Base-by-base conservation (phyloP, 2,329 filamentous ascomycete species). In the Sphaerostilbella broomeana region DNA sequence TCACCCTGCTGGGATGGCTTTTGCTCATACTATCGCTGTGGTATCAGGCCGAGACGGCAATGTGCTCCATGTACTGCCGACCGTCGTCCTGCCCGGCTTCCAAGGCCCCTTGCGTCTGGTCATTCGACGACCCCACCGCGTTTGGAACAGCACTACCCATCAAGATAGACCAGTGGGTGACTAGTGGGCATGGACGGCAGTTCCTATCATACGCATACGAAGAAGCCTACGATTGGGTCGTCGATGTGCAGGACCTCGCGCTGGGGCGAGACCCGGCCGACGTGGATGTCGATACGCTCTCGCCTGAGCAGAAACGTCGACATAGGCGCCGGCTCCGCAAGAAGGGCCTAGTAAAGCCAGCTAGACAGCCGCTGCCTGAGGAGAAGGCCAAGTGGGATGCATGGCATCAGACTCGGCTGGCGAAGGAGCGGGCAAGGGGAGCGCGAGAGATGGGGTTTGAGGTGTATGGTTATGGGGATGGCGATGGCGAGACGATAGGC, bases 131-230 rank as follows among this genome's bases (percentile, higher is more conserved):
- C 52, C 77, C 77, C 0, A 68, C 69, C 1, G 68, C 69, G 18
- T 81, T 77, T 56, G 77, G 76, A n/a, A 65, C 63, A 26, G 73
- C 75, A 1, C 64, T 81, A 31, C 77, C 77, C 3, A 69, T 77
- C 41, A 81, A 80, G 60, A 51, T 81, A 10, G 77, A 81, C 52
- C 68, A 80, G 49, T 81, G 76, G 76, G 53, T 64, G 7, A 74
- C 72, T 0, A 69, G 72, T 12, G 75, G 75, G 1, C 59, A 57
- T 22, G 72, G 71, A 5, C 69, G 72, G 25, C 50, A 47, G 2
- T 29, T 67, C 4, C 55, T 59, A 11, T 54, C 54, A n/a, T 53
- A 57, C 29, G 47, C 63, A 2, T 49, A 53, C 4, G 68, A 75
- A 35, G 66, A 73, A 24, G 45, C 67, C 2, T 57, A 59, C 6